Percentiles rank a stretch among this genome's conserved stretches.
Conservation (phyloP, 306 rosid species). For the Pterocarpus macrocarpus region DNA sequence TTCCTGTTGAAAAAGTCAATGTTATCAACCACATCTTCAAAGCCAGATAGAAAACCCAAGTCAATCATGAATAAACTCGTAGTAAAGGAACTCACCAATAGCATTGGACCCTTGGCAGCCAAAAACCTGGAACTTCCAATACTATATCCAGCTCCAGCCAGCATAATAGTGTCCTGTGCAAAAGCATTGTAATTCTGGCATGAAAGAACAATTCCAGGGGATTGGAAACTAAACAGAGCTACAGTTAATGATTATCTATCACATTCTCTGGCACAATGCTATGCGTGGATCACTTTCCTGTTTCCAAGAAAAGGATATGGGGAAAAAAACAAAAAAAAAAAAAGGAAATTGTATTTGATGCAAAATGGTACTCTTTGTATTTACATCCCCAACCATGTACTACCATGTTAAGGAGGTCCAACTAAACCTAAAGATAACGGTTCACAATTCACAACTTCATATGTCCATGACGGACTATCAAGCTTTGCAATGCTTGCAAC, state of each 20-base stretch:
- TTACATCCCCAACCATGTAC: background rate
- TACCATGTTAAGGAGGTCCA: background rate
- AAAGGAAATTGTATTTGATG: conserved; percentile 15
- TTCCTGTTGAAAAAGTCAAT: conserved; percentile 61
- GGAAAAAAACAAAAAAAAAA: no score
- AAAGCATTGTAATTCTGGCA: conserved; percentile 72
- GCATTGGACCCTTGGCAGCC: conserved; percentile 89
- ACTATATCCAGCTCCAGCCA: conserved; percentile 85
- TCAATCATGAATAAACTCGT: conserved; percentile 11
- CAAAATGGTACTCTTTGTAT: conserved; percentile 25
- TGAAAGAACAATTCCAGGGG: conserved; percentile 42
- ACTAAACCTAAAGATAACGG: conserved; percentile 23
- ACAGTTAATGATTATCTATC: conserved; percentile 1
- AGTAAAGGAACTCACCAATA: conserved; percentile 63
- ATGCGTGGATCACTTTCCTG: background rate
- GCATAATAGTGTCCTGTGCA: conserved; percentile 66
- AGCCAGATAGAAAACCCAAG: conserved; percentile 30
- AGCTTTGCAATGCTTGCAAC: conserved; percentile 29
- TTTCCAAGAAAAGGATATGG: background rate
- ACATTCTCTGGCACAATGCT: conserved; percentile 9
- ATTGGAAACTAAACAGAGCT: conserved; percentile 33
- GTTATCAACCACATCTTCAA: conserved; percentile 20
- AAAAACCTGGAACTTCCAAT: conserved; percentile 72
- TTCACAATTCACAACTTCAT: conserved; percentile 22
- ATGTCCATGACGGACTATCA: background rate